Evolutionary conservation across 2,329 filamentous ascomycete species (phyloP).

Genomic region (Penicillium frequentans): DNA sequence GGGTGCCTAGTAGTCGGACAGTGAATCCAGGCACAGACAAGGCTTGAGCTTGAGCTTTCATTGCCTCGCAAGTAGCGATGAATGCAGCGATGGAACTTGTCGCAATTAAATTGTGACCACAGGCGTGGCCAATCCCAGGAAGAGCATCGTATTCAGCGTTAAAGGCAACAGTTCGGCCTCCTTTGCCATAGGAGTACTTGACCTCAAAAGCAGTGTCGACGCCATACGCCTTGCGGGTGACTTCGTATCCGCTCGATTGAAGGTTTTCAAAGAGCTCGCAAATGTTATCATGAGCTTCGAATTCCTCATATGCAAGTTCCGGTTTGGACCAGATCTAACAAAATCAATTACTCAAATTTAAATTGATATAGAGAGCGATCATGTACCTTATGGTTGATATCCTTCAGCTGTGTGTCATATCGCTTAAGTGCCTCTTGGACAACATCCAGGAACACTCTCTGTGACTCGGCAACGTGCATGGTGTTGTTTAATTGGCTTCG

Average conservation of each 20-base stretch:
- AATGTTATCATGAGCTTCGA: slow-evolving; percentile 52
- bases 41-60: slow-evolving; percentile 19
- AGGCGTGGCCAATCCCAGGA: slow-evolving; percentile 37
- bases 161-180: slow-evolving; percentile 30
- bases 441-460: slow-evolving; percentile 23
- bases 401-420: slow-evolving; percentile 20
- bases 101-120: slow-evolving; percentile 35
- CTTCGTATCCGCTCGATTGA: slow-evolving; percentile 39
- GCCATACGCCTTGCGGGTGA: slow-evolving; percentile 49
- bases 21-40: slow-evolving; percentile 22
- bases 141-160: slow-evolving; percentile 43
- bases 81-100: slow-evolving; percentile 38
- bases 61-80: slow-evolving; percentile 31
- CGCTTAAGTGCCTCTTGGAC: slow-evolving; percentile 23
- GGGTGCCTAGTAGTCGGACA: slow-evolving; percentile 36
- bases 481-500: neutral
- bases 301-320: slow-evolving; percentile 52
- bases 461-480: slow-evolving; percentile 26
- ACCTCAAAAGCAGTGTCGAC: slow-evolving; percentile 53
- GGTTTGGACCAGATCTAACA: slow-evolving; percentile 46
- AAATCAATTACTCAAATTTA: neutral
- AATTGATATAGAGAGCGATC: neutral
- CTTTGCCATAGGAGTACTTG: slow-evolving; percentile 29
- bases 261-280: slow-evolving; percentile 37
- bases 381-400: slow-evolving; percentile 25